Base-by-base conservation (phyloP, 345 rosid species). In the Excoecaria cochinchinensis region DNA sequence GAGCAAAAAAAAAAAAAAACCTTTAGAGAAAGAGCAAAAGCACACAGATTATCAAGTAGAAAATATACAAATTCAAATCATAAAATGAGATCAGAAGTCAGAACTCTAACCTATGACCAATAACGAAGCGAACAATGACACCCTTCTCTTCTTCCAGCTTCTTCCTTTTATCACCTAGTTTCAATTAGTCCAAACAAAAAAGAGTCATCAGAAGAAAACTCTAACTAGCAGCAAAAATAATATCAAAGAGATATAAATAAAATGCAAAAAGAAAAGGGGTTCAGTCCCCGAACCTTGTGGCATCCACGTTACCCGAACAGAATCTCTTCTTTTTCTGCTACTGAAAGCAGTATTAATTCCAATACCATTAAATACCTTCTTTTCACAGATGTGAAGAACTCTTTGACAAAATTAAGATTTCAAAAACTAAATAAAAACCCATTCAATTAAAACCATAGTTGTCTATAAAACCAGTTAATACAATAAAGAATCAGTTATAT, bases 311-410 rank as follows among this genome's bases (percentile, higher is more conserved):
- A 88, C 85, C 39, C 99, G 98, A 82, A 95, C 88, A 3, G 98
- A 95, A 84, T 95, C 98, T 84, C 99, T 87, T 81, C 98, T 85
- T 82, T 86, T 95, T 61, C 98, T 79, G 83, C 99, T 93, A 78
- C 99, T 95, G 79, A 93, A 95, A 52, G 99, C 98, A 15, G 97
- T 93, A 77, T 95, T 95, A 72, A 95, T 85, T 79, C 99, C 99
- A 4, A 95, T 78, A 6, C 99, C 98, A 95, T 89, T 84, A 95
- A 77, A 79, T 86, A 86, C 77, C 84, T 89, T 84, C 89, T 87
- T 80, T 81, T 91, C 61, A 76, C 71, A n/a, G 89, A 71, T 24
- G 31, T n/a, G 57, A 47, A 59, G 24, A 38, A 25, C 17, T 2
- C 8, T 17, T 40, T 4, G 14, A 38, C 12, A 59, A 52, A 57